Base-by-base conservation (phyloP, 345 rosid species). In the Rhizophora apiculata region DNA sequence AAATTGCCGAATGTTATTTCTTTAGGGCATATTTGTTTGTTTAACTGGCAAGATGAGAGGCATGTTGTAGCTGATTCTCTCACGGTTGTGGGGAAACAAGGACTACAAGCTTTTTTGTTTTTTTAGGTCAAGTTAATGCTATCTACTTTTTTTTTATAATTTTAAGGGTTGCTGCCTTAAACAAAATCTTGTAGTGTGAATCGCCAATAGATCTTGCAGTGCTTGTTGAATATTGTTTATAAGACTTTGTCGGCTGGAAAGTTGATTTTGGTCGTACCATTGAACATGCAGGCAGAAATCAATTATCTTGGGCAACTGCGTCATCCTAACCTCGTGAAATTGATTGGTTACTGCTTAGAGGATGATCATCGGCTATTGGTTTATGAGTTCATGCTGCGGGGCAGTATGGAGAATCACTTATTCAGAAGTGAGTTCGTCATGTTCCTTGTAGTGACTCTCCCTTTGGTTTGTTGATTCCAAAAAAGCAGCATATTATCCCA, bases 401-500 rank as follows among this genome's bases (percentile, higher is more conserved):
- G 80, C 34, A 77, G 76, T 34, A 67, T 77, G 76, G 80, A 77
- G 72, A 77, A 77, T 72, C 80, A 77, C 64, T 63, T 77, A 27
- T 77, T 77, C 63, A 77, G 76, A 62, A 77, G 80, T 77, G 63
- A 72, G 80, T 59, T 67, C 43, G 26, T 68, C n/a, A 3, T 39
- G 48, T 56, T 48, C 30, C 64, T 58, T 66, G 15, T 30, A 18
- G 8, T 61, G 20, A 22, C 21, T 43, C 49, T 34, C 29, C 21
- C 65, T 64, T 63, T 22, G 27, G 24, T 21, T 22, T 48, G 61
- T 46, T 26, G 6, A 19, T 69, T 73, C 18, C 36, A 20, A 11
- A n/a, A 53, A 46, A 31, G 31, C 72, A 63, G 72, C 43, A 48
- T 49, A 51, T 13, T 63, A 9, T 34, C 39, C 36, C 29, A 37